phyloP scores from a whole-genome alignment of 139 green algal genomes.

The Marvania coccoides region DNA sequence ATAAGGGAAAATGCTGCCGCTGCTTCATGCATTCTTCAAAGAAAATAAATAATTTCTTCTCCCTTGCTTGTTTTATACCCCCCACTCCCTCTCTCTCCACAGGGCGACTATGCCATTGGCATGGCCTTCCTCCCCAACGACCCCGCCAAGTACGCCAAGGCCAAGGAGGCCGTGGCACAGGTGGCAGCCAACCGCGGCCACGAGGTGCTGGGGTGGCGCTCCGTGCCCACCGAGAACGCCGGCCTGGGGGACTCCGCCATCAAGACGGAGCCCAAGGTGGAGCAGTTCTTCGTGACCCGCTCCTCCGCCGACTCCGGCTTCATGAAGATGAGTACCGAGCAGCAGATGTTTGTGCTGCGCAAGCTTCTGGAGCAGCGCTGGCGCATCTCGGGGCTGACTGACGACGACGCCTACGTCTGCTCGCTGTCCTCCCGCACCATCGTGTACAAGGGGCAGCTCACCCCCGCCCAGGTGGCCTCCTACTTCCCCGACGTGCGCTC shows the following conservation, averaged over 20 bases:
- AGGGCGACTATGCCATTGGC: slow-evolving; percentile 77
- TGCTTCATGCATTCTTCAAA: background rate
- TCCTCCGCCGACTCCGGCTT: slow-evolving; percentile 1
- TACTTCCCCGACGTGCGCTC: slow-evolving; percentile 84
- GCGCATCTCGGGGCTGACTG: slow-evolving; percentile 10
- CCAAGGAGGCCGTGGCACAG: slow-evolving; percentile 52
- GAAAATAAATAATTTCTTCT: too few species aligned
- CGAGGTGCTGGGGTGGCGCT: slow-evolving; percentile 75
- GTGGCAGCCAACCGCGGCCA: slow-evolving; percentile 56
- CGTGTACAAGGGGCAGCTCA: slow-evolving; percentile 97
- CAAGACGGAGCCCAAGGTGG: slow-evolving; percentile 74
- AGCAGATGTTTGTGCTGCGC: slow-evolving; percentile 80
- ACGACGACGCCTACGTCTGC: slow-evolving; percentile 88
- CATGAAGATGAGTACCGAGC: too few species aligned
- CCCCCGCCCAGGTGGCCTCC: slow-evolving; percentile 63
- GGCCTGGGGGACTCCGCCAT: slow-evolving; percentile 65
- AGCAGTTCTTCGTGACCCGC: slow-evolving; percentile 80
- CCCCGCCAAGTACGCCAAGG: slow-evolving; percentile 31
- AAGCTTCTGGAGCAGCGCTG: slow-evolving; percentile 68
- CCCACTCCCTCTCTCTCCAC: background rate
- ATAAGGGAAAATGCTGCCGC: background rate
- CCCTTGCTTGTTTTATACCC: background rate
- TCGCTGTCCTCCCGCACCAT: slow-evolving; percentile 82
- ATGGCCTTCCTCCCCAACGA: slow-evolving; percentile 84
- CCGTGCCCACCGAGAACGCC: slow-evolving; percentile 77